Percentiles rank a stretch among this genome's conserved stretches.
Evolutionary conservation across 2,329 filamentous ascomycete genomes (phyloP).

Genomic region (Ceratocystis colombiana): DNA sequence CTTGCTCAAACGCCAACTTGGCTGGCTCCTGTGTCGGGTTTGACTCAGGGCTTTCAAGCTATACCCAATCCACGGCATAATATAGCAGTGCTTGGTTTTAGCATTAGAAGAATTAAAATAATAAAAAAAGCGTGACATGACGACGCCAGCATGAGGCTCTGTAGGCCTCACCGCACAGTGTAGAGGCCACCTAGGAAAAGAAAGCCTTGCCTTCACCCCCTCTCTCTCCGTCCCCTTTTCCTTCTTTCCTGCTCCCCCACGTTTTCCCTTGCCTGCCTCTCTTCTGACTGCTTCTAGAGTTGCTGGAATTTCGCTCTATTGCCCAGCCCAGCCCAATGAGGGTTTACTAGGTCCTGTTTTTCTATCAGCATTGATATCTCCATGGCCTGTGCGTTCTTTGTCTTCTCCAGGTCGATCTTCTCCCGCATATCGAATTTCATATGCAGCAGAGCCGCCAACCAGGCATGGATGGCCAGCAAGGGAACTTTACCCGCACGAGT

Average conservation of each 20-base stretch:
- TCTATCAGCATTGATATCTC: background rate
- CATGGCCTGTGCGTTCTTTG: background rate
- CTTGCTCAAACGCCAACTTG: background rate
- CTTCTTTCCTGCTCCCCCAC: background rate
- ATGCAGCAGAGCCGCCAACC: slow-evolving; percentile 4
- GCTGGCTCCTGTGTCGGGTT: background rate
- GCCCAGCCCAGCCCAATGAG: background rate
- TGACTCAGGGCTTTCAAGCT: background rate
- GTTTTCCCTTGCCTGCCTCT: background rate
- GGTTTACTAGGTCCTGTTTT: background rate
- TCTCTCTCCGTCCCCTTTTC: background rate
- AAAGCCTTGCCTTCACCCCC: background rate
- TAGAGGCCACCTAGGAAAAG: background rate
- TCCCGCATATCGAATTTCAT: slow-evolving; percentile 2
- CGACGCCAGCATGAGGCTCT: background rate
- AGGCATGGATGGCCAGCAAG: background rate
- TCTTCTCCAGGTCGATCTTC: background rate
- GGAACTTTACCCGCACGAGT: slow-evolving; percentile 11
- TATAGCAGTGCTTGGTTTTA: background rate
- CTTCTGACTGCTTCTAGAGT: background rate
- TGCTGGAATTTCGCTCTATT: background rate
- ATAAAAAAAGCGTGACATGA: background rate
- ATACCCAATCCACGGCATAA: background rate
- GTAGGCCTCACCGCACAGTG: background rate
- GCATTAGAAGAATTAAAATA: background rate